Evolutionary conservation across 257 asterid species (phyloP), one percentile per base, ranked within the genome.

Genomic region (Solanum lycopersicoides): DNA sequence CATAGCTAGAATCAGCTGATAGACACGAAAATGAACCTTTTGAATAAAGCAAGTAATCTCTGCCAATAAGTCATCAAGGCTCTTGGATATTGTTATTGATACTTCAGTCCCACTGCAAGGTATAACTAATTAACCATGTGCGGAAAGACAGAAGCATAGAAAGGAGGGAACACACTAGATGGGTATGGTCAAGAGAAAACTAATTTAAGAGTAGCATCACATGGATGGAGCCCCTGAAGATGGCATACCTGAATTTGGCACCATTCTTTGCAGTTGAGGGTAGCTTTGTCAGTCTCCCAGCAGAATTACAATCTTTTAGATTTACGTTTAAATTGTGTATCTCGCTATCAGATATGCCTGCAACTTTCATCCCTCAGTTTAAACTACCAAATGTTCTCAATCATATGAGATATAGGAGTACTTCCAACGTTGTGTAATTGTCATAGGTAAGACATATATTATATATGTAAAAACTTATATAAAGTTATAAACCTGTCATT

Each of bases 91-190:
- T 28, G 91, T 89, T 42, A 95, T 73, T 65, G 95, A 92, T 92
- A 92, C 98, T 89, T 94, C 98, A 85, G 97, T 96, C 89, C 99
- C 98, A 84, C 99, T 95, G 88, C 73, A 44, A 72, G 59, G 73
- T 86, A 72, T 21, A 50, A 37, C 37, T 77, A 86, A 35, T 45
- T 47, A 80, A 45, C 28, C 42, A 47, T 18, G 68, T 15, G 28
- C 4, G 6, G 28, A 80, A 80, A 80, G 20, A 28, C 44, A 28
- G 68, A 47, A 80, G 25, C 30, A 80, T 30, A 80, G 68, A 50
- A 79, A 79, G 63, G 28, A 60, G 16, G 3, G 6, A 56, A 45
- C 44, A 28, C 5, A 44, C 65, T 44, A 45, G 39, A 41, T 80
- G 45, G 83, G 88, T 14, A 72, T 89, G 39, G 65, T 86, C 66